phyloP scores from a whole-genome alignment of 1,284 basidiomycete genomes.

The Puccinia brachypodii region DNA sequence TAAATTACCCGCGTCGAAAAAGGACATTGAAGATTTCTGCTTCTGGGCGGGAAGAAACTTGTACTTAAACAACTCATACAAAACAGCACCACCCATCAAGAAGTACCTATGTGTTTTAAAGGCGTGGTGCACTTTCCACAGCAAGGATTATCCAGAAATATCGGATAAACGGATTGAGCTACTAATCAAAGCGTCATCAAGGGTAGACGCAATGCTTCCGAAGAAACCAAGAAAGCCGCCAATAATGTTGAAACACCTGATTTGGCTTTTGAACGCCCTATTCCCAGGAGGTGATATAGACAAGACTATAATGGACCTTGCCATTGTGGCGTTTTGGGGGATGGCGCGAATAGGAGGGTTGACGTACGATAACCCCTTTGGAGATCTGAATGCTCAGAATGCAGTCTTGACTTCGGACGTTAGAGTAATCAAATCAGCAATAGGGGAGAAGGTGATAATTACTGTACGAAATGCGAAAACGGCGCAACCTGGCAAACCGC shows the following conservation, averaged over 20 bases:
- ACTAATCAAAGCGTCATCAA: not conserved
- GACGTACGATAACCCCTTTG: not conserved
- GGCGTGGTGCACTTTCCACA: not conserved
- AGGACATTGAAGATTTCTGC: not conserved
- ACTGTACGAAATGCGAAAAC: not conserved
- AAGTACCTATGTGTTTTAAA: not conserved
- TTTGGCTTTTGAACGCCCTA: not conserved
- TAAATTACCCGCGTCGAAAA: too few species aligned
- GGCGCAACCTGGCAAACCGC: not conserved
- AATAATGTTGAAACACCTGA: not conserved
- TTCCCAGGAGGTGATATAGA: too few species aligned
- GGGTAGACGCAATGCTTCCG: not conserved
- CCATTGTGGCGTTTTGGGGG: not conserved
- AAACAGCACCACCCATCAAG: not conserved
- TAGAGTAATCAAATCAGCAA: not conserved
- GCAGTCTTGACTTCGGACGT: not conserved
- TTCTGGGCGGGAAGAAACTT: not conserved
- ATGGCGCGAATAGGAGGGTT: not conserved
- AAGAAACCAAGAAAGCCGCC: not conserved
- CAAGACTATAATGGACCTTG: not conserved
- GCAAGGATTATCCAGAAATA: not conserved
- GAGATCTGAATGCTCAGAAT: not conserved
- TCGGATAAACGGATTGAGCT: not conserved
- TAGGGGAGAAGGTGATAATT: not conserved
- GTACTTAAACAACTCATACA: not conserved